Conservation (phyloP, 768 basidiomycete species). For the Strobilomyces confusus region DNA sequence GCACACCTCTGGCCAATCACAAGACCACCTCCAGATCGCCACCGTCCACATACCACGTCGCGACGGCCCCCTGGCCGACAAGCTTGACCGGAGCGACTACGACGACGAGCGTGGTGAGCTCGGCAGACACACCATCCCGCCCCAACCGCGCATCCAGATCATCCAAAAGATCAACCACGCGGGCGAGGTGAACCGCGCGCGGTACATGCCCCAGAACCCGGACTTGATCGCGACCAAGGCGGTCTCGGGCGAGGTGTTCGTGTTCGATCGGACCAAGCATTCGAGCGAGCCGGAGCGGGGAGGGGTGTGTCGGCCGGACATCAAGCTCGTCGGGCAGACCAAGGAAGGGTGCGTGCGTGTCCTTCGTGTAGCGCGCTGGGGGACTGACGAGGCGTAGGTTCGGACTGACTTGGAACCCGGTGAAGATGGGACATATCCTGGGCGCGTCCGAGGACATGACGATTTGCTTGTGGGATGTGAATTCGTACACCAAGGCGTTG, state of each 20-base stretch:
- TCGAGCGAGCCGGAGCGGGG: constrained; percentile 86
- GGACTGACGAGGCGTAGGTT: constrained; percentile 54
- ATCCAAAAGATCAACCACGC: constrained; percentile 93
- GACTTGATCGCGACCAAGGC: constrained; percentile 96
- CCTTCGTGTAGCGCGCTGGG: neutral
- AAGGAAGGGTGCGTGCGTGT: constrained; percentile 76
- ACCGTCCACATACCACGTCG: constrained; percentile 90
- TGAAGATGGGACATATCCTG: constrained; percentile 77
- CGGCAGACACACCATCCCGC: constrained; percentile 83
- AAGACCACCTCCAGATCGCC: constrained; percentile 95
- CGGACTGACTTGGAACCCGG: constrained; percentile 89
- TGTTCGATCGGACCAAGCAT: constrained; percentile 99
- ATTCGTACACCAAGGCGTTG: constrained; percentile 78
- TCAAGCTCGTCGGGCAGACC: constrained; percentile 83
- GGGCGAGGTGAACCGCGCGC: constrained; percentile 94
- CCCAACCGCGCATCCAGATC: constrained; percentile 83
- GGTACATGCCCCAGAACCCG: constrained; percentile 99
- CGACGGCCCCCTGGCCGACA: constrained; percentile 63
- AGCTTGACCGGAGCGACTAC: constrained; percentile 75
- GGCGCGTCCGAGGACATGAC: constrained; percentile 96
- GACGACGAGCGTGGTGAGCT: constrained; percentile 93
- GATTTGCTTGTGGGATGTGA: constrained; percentile 94
- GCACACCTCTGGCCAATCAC: constrained; percentile 91
- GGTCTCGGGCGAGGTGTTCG: constrained; percentile 80
- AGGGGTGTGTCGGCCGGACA: constrained; percentile 85